phyloP scores from a whole-genome alignment of 768 basidiomycete genomes.

The Russula dissimulans region DNA sequence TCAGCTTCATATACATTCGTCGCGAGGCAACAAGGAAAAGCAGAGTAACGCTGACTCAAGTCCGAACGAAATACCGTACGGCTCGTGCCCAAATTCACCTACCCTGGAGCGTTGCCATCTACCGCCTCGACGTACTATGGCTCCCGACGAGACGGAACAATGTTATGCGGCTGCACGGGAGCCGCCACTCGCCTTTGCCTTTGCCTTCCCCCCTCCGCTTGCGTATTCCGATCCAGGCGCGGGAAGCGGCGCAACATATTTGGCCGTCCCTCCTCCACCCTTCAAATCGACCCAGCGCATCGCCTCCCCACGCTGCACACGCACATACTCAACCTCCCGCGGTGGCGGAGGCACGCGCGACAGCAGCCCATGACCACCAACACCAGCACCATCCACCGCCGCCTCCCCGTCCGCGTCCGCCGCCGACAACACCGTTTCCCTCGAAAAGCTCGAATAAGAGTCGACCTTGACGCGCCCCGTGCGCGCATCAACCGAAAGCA shows the following conservation, averaged over 20 bases:
- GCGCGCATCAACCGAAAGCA: slow-evolving; percentile 4
- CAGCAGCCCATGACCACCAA: background rate
- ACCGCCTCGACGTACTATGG: no score
- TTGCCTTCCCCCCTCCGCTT: background rate
- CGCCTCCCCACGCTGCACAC: slow-evolving; percentile 6
- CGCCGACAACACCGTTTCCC: background rate
- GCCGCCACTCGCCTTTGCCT: background rate
- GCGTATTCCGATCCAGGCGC: background rate
- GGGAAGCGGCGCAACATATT: slow-evolving; percentile 3
- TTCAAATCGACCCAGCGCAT: slow-evolving; percentile 11
- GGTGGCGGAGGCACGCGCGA: slow-evolving; percentile 8
- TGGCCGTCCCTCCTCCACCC: background rate
- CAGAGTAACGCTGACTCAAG: no score
- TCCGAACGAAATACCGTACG: no score
- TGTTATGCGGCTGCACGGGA: no score
- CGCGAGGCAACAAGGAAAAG: no score
- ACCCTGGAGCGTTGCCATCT: no score
- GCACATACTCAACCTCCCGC: slow-evolving; percentile 4
- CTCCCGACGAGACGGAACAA: no score
- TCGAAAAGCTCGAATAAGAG: background rate
- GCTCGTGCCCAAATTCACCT: no score
- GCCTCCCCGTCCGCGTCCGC: background rate
- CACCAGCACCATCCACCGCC: background rate
- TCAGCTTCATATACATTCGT: no score
- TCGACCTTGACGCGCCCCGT: slow-evolving; percentile 5